Evolutionary conservation across 345 rosid species (phyloP), one percentile per base, ranked within the genome.

Genomic region (Brassica incana): DNA sequence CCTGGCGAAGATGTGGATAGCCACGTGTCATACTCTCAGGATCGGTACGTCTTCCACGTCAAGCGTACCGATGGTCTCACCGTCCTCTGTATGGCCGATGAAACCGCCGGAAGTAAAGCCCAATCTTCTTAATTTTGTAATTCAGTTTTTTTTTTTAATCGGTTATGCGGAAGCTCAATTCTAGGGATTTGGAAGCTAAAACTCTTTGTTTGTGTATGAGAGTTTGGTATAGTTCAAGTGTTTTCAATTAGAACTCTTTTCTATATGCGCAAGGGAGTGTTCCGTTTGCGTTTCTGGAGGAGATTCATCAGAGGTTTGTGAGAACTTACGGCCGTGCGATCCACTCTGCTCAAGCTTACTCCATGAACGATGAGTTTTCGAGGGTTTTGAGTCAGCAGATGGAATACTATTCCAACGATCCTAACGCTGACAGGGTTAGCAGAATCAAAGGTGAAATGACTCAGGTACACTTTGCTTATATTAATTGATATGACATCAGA

Each of bases 51-150:
- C 71, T 95, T 95, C 84, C 98, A 95, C 67, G 91, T 93, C 77
- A 93, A 91, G 66, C 98, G 98, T 82, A 95, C 96, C 79, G 98
- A 95, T 75, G 98, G 99, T 74, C 96, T 92, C 74, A 86, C 97
- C 83, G 94, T 84, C 65, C 97, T 95, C 83, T 95, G 99, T 78
- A 91, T 95, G 99, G 95, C 98, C 62, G 97, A 95, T 32, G 97
- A 91, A 60, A 82, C 88, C 71, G 92, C 98, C 81, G 99, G 93
- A 84, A 89, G 97, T 95, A 86, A 52, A 63, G 16, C 86, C 60
- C 30, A 5, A 48, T 48, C n/a, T 27, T 45, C 15, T 18, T 20
- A 20, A 20, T 20, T 20, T 20, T 20, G 23, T 20, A 20, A 20
- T 20, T 20, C 23, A 20, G 23, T n/a, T 15, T 2, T 16, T 27